Evolutionary conservation across 495 filamentous ascomycete genomes (phyloP).

Genomic region (Amorphotheca resinae): DNA sequence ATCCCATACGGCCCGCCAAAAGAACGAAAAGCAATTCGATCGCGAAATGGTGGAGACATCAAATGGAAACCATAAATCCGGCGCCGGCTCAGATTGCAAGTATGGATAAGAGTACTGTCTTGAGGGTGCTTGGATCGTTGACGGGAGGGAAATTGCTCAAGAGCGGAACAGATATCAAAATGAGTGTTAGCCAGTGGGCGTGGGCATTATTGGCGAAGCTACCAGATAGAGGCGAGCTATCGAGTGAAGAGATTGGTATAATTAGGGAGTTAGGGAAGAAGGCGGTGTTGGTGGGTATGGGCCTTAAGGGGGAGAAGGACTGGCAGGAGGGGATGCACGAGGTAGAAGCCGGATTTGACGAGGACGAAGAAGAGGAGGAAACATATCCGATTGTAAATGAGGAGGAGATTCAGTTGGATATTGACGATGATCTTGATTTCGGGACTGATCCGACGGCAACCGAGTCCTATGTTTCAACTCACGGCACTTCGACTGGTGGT

Average conservation of each 20-base stretch:
- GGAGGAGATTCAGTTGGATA: slow-evolving; percentile 21
- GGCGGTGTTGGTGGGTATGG: slow-evolving; percentile 33
- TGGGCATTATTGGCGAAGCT: slow-evolving; percentile 50
- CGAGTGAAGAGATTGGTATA: slow-evolving; percentile 41
- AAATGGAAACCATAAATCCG: slow-evolving; percentile 41
- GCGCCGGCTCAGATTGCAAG: slow-evolving; percentile 53
- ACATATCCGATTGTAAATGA: slow-evolving; percentile 17
- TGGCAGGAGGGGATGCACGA: slow-evolving; percentile 18
- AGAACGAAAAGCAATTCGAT: slow-evolving; percentile 30
- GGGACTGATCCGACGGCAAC: neutral
- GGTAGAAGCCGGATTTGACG: slow-evolving; percentile 23
- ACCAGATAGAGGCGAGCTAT: slow-evolving; percentile 43
- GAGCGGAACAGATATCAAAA: slow-evolving; percentile 23
- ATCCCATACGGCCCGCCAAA: slow-evolving; percentile 42
- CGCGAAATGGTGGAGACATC: slow-evolving; percentile 36
- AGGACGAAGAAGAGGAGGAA: slow-evolving; percentile 18
- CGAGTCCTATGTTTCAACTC: neutral
- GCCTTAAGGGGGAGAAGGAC: slow-evolving; percentile 15
- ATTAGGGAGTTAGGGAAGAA: slow-evolving; percentile 48
- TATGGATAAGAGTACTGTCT: slow-evolving; percentile 49
- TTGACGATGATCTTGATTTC: slow-evolving; percentile 18
- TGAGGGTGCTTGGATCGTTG: slow-evolving; percentile 45
- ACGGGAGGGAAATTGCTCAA: slow-evolving; percentile 32
- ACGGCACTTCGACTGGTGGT: neutral
- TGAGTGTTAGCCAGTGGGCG: slow-evolving; percentile 41